Base-by-base conservation (phyloP, 805 yeast genomes). In the Metschnikowia sp. region DNA sequence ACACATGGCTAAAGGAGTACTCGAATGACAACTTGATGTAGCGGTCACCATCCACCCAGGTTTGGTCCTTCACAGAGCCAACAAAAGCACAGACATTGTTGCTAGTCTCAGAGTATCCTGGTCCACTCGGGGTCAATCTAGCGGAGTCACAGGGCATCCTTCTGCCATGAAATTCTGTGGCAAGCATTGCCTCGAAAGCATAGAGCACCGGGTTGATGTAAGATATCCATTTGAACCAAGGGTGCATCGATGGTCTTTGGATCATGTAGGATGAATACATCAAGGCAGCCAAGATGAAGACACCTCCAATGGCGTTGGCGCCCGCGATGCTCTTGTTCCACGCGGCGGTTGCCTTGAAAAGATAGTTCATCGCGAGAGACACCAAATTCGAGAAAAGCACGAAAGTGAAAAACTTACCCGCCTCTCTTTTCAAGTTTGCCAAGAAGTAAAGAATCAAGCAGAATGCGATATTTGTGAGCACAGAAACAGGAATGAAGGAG, bases 231-330 rank as follows among this genome's bases (percentile, higher is more conserved):
- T 62, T 62, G 49, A 62, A 64, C 67, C 67, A 64, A 18, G 64
- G 65, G 36, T 56, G 66, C 69, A 64, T 64, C n/a, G 67, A 62
- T 5, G 66, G 67, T 34, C 65, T 47, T 44, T 62, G 69, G 46
- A 64, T 62, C 62, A 62, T 59, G 45, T 57, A 64, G 3, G 65
- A 60, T 70, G 45, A 68, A 56, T 60, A 64, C 62, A 62, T 59
- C 47, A 63, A 56, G 2, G 59, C 31, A 4, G 65, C 64, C 47
- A 64, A 57, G 58, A 76, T 52, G 68, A 64, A 53, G 66, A 77
- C 59, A 73, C 80, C 66, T 58, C 82, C 82, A 57, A 77, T 54
- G 32, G 82, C 79, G 51, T 79, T 81, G 8, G 84, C 84, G 50
- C 78, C 71, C 19, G 77, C 74, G 64, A 80, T 79, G 51, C 77